phyloP scores from a whole-genome alignment of 2,329 filamentous ascomycete species.

The Aphanoascus verrucosus region DNA sequence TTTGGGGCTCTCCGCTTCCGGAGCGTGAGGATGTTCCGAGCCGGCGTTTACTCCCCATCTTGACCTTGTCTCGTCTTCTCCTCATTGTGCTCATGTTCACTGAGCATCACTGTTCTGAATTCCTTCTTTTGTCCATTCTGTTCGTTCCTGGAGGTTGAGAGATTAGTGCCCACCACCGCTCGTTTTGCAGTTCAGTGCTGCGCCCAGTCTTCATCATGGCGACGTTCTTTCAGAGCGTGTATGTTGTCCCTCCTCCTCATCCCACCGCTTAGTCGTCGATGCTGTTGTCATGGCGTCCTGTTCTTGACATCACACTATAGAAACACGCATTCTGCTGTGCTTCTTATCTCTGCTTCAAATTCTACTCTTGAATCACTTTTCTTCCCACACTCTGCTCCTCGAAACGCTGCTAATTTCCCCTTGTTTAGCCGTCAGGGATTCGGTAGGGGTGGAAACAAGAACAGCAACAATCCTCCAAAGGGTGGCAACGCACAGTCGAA shows the following conservation, averaged over 20 bases:
- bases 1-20: neutral
- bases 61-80: neutral
- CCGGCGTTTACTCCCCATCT: constrained; percentile 6
- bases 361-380: neutral
- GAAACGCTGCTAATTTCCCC: constrained; percentile 1
- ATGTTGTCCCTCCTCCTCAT: constrained; percentile 25
- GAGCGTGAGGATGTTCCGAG: constrained; percentile 4
- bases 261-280: constrained; percentile 15
- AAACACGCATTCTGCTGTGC: neutral
- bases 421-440: constrained; percentile 38
- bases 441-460: constrained; percentile 38
- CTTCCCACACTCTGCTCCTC: neutral
- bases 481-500: neutral
- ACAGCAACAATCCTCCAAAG: constrained; percentile 19
- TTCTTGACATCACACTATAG: neutral
- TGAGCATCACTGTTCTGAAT: neutral
- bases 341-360: neutral
- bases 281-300: neutral
- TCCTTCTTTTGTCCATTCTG: neutral
- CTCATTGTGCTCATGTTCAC: neutral
- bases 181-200: neutral
- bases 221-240: constrained; percentile 43
- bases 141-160: constrained; percentile 7
- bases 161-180: neutral
- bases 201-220: constrained; percentile 28